phyloP scores from a whole-genome alignment of 2,329 filamentous ascomycete genomes.

The Onygena corvina region DNA sequence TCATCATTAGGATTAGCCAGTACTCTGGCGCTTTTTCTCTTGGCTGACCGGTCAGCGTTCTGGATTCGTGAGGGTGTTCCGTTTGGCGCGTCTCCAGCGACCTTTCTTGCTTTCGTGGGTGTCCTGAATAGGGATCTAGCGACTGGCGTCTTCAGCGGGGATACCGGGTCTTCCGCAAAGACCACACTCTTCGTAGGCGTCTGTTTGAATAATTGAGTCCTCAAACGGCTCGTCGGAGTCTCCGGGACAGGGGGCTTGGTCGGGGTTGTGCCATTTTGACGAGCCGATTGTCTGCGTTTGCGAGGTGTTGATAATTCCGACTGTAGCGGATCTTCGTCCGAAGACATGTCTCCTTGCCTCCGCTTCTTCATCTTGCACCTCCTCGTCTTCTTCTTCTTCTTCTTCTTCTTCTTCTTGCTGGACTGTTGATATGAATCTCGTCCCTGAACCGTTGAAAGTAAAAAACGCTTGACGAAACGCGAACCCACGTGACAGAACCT shows the following conservation, averaged over 20 bases:
- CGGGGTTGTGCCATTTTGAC: constrained; percentile 20
- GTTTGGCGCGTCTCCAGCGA: constrained; percentile 5
- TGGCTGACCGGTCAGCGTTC: constrained; percentile 73
- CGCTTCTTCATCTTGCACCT: constrained; percentile 30
- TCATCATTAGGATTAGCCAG: constrained; percentile 66
- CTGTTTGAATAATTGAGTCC: constrained; percentile 21
- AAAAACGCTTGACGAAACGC: neutral
- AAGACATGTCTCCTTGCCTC: constrained; percentile 29
- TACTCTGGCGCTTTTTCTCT: constrained; percentile 67
- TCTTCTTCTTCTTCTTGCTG: too few relatives aligned
- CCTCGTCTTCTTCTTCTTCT: neutral
- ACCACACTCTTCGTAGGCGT: constrained; percentile 21
- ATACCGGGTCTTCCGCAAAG: constrained; percentile 28
- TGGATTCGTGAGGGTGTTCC: constrained; percentile 52
- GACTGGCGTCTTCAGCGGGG: constrained; percentile 28
- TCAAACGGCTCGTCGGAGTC: constrained; percentile 18
- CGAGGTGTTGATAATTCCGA: constrained; percentile 28
- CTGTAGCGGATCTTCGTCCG: constrained; percentile 24
- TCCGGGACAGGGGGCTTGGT: constrained; percentile 11
- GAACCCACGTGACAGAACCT: neutral
- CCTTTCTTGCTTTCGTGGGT: constrained; percentile 24
- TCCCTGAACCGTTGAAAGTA: neutral
- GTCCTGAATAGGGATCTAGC: constrained; percentile 32
- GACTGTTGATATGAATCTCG: neutral
- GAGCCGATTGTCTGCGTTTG: constrained; percentile 24